Conservation (phyloP, 2,329 filamentous ascomycete species). For the Epichloe glyceriae region DNA sequence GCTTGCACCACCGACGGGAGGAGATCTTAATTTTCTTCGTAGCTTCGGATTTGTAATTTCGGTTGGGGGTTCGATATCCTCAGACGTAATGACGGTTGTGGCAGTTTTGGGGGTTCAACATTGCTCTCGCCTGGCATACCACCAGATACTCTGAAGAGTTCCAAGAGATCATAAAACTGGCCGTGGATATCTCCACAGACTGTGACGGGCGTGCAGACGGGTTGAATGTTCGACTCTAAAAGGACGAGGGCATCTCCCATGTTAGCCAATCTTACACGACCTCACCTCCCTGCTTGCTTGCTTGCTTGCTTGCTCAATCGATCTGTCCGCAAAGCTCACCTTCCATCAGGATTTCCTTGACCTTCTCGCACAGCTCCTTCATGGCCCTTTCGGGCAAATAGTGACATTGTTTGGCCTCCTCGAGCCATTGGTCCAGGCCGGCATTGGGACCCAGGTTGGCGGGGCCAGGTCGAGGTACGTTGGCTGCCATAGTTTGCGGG, state of each 20-base stretch:
- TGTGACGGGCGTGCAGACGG: conserved; percentile 91
- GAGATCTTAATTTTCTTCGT: conserved; percentile 63
- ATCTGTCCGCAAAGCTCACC: conserved; percentile 34
- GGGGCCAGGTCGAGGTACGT: conserved; percentile 77
- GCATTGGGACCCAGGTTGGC: conserved; percentile 74
- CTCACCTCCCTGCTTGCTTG: background rate
- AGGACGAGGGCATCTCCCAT: background rate
- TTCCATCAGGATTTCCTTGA: conserved; percentile 98
- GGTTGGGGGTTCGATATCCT: conserved; percentile 81
- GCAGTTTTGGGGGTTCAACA: conserved; percentile 54
- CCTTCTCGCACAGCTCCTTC: conserved; percentile 98
- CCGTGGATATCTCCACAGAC: conserved; percentile 98
- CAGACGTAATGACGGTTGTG: conserved; percentile 69
- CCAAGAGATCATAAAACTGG: conserved; percentile 94
- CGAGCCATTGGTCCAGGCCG: conserved; percentile 89
- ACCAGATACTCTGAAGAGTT: conserved; percentile 91
- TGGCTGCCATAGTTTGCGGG: conserved; percentile 25
- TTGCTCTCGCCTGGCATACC: conserved; percentile 84
- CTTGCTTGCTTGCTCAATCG: no score
- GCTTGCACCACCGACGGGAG: conserved; percentile 17
- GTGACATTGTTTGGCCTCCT: conserved; percentile 92
- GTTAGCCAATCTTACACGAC: background rate
- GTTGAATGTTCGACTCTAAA: conserved; percentile 93
- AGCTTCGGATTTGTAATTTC: conserved; percentile 81
- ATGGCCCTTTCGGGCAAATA: conserved; percentile 92